Evolutionary conservation across 2,329 filamentous ascomycete genomes (phyloP).

Genomic region (Botrytis elliptica): DNA sequence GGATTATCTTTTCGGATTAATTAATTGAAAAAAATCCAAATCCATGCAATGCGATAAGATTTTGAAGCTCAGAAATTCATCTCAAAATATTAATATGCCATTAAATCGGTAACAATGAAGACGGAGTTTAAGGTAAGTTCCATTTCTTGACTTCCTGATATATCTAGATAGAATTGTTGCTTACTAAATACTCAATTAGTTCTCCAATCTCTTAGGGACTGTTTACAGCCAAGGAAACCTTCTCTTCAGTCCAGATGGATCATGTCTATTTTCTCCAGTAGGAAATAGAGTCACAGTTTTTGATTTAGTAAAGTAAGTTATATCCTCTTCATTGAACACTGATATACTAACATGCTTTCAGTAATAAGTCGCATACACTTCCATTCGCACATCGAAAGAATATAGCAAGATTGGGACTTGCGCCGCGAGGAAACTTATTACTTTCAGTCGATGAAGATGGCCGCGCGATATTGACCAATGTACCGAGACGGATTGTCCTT

Average conservation of each 20-base stretch:
- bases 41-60: constrained; percentile 21
- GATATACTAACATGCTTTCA: constrained; percentile 38
- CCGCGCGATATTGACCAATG: constrained; percentile 87
- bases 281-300: constrained; percentile 96
- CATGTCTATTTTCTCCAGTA: constrained; percentile 90
- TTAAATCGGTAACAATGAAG: constrained; percentile 70
- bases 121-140: constrained; percentile 87
- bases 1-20: constrained; percentile 24
- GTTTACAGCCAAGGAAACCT: constrained; percentile 98
- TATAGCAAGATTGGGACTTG: constrained; percentile 82
- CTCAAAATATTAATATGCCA: constrained; percentile 28
- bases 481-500: constrained; percentile 78
- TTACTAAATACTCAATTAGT: constrained; percentile 56
- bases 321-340: neutral
- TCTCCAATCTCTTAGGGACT: constrained; percentile 96
- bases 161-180: neutral
- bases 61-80: constrained; percentile 12
- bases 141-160: neutral
- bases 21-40: constrained; percentile 19
- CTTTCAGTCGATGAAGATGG: constrained; percentile 94
- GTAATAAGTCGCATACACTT: constrained; percentile 83
- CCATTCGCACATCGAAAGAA: constrained; percentile 93
- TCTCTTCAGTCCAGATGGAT: constrained; percentile 94
- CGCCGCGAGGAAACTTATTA: constrained; percentile 86
- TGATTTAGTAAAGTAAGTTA: constrained; percentile 81